Percentiles rank a stretch among this genome's conserved stretches.
These are phyloP conservation scores for Penicillium sp. DNA, from an alignment of 2,329 filamentous ascomycete species.

Conservation along the genomic window DNA sequence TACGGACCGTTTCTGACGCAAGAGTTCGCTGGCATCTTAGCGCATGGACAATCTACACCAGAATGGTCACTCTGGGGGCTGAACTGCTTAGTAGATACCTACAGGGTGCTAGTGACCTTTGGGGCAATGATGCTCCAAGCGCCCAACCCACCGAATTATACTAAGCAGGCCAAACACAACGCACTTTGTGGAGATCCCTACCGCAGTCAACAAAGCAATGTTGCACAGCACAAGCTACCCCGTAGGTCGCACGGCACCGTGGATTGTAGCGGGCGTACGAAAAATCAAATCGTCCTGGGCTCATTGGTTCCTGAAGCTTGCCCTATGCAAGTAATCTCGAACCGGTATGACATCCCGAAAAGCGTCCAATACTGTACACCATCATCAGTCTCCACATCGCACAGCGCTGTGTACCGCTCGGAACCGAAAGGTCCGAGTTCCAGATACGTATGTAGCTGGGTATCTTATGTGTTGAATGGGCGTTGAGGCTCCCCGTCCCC, in stretches of 20 bases:
- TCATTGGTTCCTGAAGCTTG: background rate
- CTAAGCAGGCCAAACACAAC: background rate
- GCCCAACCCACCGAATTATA: background rate
- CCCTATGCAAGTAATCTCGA: background rate
- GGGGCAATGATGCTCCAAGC: background rate
- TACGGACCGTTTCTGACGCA: background rate
- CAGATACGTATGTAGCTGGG: background rate
- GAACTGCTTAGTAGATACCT: background rate
- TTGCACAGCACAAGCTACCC: background rate
- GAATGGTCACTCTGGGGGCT: background rate
- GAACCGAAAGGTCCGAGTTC: background rate
- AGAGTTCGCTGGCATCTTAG: background rate
- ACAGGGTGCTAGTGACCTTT: background rate
- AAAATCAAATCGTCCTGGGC: too few relatives aligned
- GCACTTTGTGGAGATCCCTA: background rate
- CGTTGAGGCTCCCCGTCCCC: background rate
- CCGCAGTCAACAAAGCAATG: background rate
- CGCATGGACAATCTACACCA: background rate
- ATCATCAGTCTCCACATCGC: background rate
- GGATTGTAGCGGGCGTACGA: background rate
- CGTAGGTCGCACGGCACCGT: background rate
- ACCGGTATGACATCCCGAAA: conserved; percentile 1
- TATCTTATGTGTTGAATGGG: background rate
- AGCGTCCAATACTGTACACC: background rate
- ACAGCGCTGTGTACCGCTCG: background rate